Percentiles rank a stretch among this genome's conserved stretches.
Evolutionary conservation across 2,329 filamentous ascomycete species (phyloP).

Genomic region (Fusarium illudens): DNA sequence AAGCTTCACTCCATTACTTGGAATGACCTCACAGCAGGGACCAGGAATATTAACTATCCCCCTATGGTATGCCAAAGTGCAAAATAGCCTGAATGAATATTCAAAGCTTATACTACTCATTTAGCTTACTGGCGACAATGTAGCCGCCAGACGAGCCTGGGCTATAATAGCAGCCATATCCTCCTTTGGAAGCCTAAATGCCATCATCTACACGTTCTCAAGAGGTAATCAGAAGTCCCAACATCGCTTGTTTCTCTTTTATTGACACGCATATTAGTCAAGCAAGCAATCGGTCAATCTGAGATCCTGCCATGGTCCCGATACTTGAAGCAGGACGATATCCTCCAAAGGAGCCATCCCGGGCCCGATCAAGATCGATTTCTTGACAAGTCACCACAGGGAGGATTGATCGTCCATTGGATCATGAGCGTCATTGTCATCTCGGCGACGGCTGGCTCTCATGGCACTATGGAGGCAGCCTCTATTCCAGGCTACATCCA

Average conservation of each 20-base stretch:
- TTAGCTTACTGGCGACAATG: neutral
- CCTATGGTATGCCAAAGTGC: neutral
- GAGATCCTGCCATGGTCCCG: slow-evolving; percentile 2
- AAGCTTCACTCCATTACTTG: neutral
- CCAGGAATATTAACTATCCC: neutral
- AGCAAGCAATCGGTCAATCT: neutral
- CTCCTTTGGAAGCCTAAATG: neutral
- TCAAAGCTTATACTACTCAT: neutral
- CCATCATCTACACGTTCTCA: slow-evolving; percentile 2
- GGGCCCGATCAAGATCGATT: neutral
- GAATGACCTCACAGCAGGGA: neutral
- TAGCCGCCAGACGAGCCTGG: neutral
- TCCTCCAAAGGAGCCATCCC: neutral
- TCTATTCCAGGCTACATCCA: slow-evolving; percentile 6
- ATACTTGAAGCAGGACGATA: neutral
- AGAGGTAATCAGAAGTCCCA: neutral
- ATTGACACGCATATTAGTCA: neutral
- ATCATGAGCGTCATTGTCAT: neutral
- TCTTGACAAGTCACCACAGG: neutral
- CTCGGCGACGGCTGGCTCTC: neutral
- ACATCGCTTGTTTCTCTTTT: neutral
- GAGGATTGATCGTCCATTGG: neutral
- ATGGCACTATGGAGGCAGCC: neutral
- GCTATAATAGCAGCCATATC: slow-evolving; percentile 2
- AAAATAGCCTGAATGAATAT: neutral